Percentiles rank a stretch among this genome's conserved stretches.
phyloP scores from a whole-genome alignment of 2,329 filamentous ascomycete genomes.

The Seiridium unicorne region DNA sequence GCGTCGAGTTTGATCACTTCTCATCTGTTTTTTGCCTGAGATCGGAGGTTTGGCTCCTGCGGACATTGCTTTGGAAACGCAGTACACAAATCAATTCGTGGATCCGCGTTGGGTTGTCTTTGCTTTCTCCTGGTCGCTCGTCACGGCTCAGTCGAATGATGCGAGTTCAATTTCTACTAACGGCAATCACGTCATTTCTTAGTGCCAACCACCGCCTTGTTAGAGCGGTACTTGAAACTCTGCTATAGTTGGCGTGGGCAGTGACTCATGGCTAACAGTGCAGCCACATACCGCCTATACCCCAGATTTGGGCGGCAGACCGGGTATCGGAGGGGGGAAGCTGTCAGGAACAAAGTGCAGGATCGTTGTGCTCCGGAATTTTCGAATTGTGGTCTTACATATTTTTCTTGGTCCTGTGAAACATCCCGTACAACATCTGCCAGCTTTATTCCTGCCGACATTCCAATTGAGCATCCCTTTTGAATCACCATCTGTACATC shows the following conservation, averaged over 20 bases:
- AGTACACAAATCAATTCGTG: too few species aligned
- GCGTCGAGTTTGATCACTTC: too few species aligned
- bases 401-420: not conserved
- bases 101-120: too few species aligned
- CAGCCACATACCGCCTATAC: not conserved
- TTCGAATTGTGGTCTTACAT: not conserved
- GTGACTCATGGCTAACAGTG: not conserved
- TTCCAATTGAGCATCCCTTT: not conserved
- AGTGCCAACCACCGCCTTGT: not conserved
- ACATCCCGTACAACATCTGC: not conserved
- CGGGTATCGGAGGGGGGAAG: slow-evolving; percentile 2
- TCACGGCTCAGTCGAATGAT: not conserved
- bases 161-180: not conserved
- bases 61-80: too few species aligned
- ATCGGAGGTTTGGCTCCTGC: too few species aligned
- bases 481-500: not conserved
- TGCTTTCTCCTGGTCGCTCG: not conserved
- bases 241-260: too few species aligned
- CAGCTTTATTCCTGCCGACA: not conserved
- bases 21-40: too few species aligned
- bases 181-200: not conserved
- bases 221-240: not conserved
- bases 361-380: not conserved
- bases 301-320: not conserved
- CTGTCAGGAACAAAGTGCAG: not conserved